phyloP scores from a whole-genome alignment of 176 grass and related monocot genomes.

The Avena atlantica region DNA sequence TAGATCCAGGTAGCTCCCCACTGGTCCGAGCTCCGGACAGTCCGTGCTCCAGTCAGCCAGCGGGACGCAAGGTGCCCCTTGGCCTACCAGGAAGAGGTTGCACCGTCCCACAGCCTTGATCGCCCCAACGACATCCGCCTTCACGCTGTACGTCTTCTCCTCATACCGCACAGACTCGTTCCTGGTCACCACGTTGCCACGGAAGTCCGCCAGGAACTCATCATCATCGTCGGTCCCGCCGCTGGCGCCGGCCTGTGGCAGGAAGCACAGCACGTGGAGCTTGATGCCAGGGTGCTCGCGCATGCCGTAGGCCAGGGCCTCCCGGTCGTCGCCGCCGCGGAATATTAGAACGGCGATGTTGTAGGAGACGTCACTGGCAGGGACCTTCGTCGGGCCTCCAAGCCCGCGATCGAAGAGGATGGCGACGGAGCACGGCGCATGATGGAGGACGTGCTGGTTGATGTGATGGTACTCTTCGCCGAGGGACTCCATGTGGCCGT shows the following conservation, averaged over 20 bases:
- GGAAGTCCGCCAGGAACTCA: slow-evolving; percentile 38
- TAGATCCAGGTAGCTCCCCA: slow-evolving; percentile 57
- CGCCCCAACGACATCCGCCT: slow-evolving; percentile 27
- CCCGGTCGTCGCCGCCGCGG: slow-evolving; percentile 74
- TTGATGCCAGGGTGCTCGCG: slow-evolving; percentile 64
- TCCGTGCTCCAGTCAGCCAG: slow-evolving; percentile 45
- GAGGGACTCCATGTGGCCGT: slow-evolving; percentile 59
- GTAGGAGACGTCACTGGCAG: slow-evolving; percentile 58
- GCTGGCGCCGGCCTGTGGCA: not conserved
- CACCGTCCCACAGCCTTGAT: slow-evolving; percentile 30
- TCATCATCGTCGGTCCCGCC: slow-evolving; percentile 8
- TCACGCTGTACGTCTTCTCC: slow-evolving; percentile 24
- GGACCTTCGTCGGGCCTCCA: slow-evolving; percentile 49
- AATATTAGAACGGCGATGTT: slow-evolving; percentile 62
- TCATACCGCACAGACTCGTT: slow-evolving; percentile 53
- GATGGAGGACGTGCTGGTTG: slow-evolving; percentile 61
- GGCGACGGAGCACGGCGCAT: slow-evolving; percentile 53
- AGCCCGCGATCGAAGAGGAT: slow-evolving; percentile 66
- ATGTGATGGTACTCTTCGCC: slow-evolving; percentile 60
- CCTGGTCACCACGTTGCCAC: slow-evolving; percentile 9
- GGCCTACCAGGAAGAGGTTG: slow-evolving; percentile 64
- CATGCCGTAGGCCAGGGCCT: slow-evolving; percentile 65
- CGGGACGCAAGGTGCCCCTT: slow-evolving; percentile 30
- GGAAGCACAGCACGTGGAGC: slow-evolving; percentile 50
- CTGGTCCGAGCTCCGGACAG: slow-evolving; percentile 65